Base-by-base conservation (phyloP, 768 basidiomycete genomes). In the Mycena albidolilacea region DNA sequence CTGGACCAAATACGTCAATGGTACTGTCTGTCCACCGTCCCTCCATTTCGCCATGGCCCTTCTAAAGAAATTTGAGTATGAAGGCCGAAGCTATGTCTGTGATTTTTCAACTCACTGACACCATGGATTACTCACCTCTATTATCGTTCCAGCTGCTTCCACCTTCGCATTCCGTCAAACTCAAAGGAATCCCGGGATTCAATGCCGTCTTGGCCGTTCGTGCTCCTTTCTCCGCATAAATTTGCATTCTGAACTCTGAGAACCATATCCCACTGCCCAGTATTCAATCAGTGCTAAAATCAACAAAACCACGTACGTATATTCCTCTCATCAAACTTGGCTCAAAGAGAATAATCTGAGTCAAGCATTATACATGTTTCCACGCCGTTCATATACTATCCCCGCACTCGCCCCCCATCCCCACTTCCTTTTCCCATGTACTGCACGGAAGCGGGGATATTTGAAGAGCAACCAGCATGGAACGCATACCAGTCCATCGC, bases 171-270 rank as follows among this genome's bases (percentile, higher is more conserved):
- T 85, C 90, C 69, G 89, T 91, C 19, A 91, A 91, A 73, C 82
- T 95, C 15, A 87, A 88, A 11, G 93, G 93, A 7, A 79, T 94
- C 7, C 93, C 93, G 11, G 93, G 93, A 0, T 94, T 95, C 77
- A 84, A 84, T 17, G 92, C 93, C 14, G 87, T 80, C 11, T 89
- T 93, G 64, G 87, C 88, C 67, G 87, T 87, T 76, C 69, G 82
- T 72, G 23, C 52, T 48, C 30, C 17, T 50, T 19, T 14, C n/a
- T 19, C 17, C n/a, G 67, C 21, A 12, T 10, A 7, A 39, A 17
- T 35, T 50, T 10, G 9, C n/a, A 7, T 52, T 52, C 62, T 37
- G n/a, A 46, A 55, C 30, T 30, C 30, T 14, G 19, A 9, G 59
- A 15, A 7, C n/a, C 39, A 15, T 55, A 30, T 30, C 30, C 30